These are phyloP conservation scores for Solanum appendiculatum DNA, from an alignment of 257 asterid species.

Conservation along the genomic window DNA sequence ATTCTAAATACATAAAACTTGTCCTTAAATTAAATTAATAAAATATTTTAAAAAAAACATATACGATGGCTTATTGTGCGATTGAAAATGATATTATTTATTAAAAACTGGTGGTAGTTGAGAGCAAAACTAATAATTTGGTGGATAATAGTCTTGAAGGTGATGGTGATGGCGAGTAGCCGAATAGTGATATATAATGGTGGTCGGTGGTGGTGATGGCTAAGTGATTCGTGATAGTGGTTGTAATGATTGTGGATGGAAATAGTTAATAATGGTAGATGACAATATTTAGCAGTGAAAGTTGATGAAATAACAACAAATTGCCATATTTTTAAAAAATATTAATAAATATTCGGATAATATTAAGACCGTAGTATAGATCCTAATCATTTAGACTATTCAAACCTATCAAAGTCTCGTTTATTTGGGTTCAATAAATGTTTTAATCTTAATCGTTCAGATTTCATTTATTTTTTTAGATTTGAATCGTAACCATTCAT, in stretches of 20 bases:
- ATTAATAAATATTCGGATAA: too few relatives aligned
- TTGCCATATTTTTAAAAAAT: too few relatives aligned
- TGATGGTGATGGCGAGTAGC: too few relatives aligned
- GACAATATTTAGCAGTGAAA: neutral
- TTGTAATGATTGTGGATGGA: neutral
- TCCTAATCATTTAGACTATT: too few relatives aligned
- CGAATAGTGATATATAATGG: neutral
- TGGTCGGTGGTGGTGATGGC: neutral
- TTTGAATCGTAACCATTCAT: too few relatives aligned
- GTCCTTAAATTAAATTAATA: neutral
- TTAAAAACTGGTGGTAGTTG: rapidly evolving
- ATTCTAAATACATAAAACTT: neutral
- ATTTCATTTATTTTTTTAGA: too few relatives aligned
- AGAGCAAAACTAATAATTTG: neutral
- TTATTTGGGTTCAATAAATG: too few relatives aligned
- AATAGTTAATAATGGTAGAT: neutral
- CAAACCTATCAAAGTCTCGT: too few relatives aligned
- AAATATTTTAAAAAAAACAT: neutral
- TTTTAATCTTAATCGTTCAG: neutral
- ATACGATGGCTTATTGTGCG: neutral
- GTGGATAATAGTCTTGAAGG: neutral
- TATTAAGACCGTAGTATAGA: too few relatives aligned
- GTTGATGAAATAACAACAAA: too few relatives aligned
- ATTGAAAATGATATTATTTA: neutral
- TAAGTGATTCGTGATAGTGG: neutral